Percentiles rank a stretch among this genome's conserved stretches.
Evolutionary conservation across 1,139 yeast genomes (phyloP).

Genomic region (Debaryomyces psychrophilus): DNA sequence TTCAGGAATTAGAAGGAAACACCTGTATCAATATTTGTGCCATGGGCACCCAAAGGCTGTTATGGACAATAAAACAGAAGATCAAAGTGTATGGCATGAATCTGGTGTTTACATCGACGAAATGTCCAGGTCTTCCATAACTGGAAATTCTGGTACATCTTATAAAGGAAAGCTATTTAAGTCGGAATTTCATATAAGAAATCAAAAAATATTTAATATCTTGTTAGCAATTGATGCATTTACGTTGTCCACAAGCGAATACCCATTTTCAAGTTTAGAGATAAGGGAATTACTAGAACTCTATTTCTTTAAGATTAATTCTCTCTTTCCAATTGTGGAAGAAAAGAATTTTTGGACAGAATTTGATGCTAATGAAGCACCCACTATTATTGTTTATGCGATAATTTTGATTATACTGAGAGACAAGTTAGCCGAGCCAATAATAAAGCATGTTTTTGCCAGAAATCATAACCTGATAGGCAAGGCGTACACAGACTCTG

Average conservation of each 20-base stretch:
- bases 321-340: conserved; percentile 37
- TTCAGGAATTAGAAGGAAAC: conserved; percentile 22
- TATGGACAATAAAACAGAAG: conserved; percentile 25
- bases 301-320: conserved; percentile 37
- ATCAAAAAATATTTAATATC: conserved; percentile 22
- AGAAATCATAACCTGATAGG: conserved; percentile 10
- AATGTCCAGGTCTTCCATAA: not conserved
- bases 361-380: conserved; percentile 25
- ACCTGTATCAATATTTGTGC: conserved; percentile 27
- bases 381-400: conserved; percentile 30
- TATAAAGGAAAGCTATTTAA: conserved; percentile 13
- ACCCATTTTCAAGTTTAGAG: conserved; percentile 26
- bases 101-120: conserved; percentile 30
- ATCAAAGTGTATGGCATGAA: conserved; percentile 30
- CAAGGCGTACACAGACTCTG: conserved; percentile 12
- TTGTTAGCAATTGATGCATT: conserved; percentile 36
- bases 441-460: conserved; percentile 25
- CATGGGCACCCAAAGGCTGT: conserved; percentile 35
- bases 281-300: conserved; percentile 27
- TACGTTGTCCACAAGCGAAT: conserved; percentile 31
- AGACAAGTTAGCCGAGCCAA: conserved; percentile 33
- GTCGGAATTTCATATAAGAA: conserved; percentile 21
- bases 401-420: conserved; percentile 33
- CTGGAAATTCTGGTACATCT: conserved; percentile 8
- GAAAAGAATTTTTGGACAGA: conserved; percentile 34